Percentiles rank a stretch among this genome's conserved stretches.
Evolutionary conservation across 169 alveolate genomes (phyloP).

Genomic region (Besnoitia besnoiti): DNA sequence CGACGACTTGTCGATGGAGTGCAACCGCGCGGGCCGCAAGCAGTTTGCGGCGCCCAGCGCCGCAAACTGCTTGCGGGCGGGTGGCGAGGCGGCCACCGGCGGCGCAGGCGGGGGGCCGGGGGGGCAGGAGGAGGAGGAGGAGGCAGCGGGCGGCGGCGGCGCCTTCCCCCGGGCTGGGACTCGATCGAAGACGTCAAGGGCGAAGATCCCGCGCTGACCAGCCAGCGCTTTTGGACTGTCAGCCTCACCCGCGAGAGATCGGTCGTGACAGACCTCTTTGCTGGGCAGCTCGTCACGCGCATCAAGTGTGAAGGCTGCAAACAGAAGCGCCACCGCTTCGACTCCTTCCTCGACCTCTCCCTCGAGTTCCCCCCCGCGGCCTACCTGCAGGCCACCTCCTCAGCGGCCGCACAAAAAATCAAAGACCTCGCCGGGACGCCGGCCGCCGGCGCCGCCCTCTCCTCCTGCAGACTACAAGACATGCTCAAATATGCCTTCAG

Average conservation of each 20-base stretch:
- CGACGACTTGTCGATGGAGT: slow-evolving; percentile 53
- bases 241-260: slow-evolving; percentile 31
- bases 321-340: slow-evolving; percentile 43
- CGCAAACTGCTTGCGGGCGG: too few species aligned
- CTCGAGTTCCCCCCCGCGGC: slow-evolving; percentile 41
- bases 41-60: background rate
- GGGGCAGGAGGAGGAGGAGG: background rate
- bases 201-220: slow-evolving; percentile 8
- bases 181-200: slow-evolving; percentile 9
- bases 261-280: slow-evolving; percentile 59
- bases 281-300: slow-evolving; percentile 43
- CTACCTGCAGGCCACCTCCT: too few species aligned
- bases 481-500: background rate
- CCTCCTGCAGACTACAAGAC: background rate
- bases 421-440: background rate
- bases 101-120: background rate
- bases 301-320: slow-evolving; percentile 36
- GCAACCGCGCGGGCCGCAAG: slow-evolving; percentile 30
- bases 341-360: slow-evolving; percentile 43
- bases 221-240: slow-evolving; percentile 58
- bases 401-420: too few species aligned
- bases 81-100: too few species aligned
- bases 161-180: background rate
- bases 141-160: background rate
- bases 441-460: background rate